Percentiles rank a stretch among this genome's conserved stretches.
phyloP scores from a whole-genome alignment of 208 protist genomes.

The Acanthamoeba healyi region DNA sequence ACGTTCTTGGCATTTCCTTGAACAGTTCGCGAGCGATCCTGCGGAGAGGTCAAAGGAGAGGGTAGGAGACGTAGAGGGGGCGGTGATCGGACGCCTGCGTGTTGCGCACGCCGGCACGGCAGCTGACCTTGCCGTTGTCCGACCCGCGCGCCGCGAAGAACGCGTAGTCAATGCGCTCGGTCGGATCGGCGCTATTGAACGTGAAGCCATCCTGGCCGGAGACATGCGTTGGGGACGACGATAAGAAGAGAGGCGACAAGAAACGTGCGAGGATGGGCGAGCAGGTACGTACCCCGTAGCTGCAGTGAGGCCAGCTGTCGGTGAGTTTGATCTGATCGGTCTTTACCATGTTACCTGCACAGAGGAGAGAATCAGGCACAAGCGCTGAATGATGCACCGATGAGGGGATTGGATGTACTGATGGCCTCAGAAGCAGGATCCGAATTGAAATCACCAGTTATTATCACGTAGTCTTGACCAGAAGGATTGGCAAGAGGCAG shows the following conservation, averaged over 20 bases:
- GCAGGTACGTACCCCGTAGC: constrained; percentile 8
- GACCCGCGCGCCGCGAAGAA: not conserved
- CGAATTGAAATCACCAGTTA: constrained; percentile 47
- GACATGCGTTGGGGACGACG: too few relatives aligned
- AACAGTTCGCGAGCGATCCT: too few relatives aligned
- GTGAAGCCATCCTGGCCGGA: constrained; percentile 3
- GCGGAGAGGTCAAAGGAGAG: not conserved
- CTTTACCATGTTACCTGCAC: constrained; percentile 14
- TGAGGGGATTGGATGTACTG: not conserved
- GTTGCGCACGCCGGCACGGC: not conserved
- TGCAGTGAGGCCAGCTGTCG: constrained; percentile 1
- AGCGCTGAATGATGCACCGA: too few relatives aligned
- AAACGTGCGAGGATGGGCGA: too few relatives aligned
- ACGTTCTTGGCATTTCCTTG: too few relatives aligned
- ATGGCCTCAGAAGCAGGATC: constrained; percentile 8
- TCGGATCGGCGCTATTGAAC: constrained; percentile 26
- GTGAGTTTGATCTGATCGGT: not conserved
- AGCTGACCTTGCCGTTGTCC: not conserved
- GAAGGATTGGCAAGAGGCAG: constrained; percentile 27
- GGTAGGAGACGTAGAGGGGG: not conserved
- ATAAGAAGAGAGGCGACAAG: not conserved
- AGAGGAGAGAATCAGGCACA: too few relatives aligned
- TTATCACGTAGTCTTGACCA: not conserved
- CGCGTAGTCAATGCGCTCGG: constrained; percentile 28
- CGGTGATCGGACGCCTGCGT: constrained; percentile 46